Conservation (phyloP, 2,329 filamentous ascomycete species). For the Colletotrichum cordylinicola region DNA sequence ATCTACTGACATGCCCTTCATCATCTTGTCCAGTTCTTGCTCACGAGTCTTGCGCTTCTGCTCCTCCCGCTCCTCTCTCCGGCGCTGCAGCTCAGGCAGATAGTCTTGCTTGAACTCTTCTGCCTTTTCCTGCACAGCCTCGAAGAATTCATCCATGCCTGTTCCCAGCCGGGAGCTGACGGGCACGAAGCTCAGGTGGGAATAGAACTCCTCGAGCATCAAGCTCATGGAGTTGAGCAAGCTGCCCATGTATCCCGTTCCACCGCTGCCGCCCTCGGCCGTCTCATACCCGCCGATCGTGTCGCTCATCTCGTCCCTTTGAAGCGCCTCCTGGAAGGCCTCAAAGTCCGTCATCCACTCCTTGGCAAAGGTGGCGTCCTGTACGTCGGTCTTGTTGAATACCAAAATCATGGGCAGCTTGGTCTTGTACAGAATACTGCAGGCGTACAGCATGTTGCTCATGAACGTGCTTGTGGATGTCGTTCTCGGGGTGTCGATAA, state of each 20-base stretch:
- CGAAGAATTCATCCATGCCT: slow-evolving; percentile 93
- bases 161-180: slow-evolving; percentile 93
- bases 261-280: slow-evolving; percentile 62
- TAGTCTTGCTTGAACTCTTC: slow-evolving; percentile 91
- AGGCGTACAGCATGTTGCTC: slow-evolving; percentile 99
- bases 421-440: slow-evolving; percentile 98
- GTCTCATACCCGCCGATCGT: slow-evolving; percentile 77
- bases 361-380: slow-evolving; percentile 88
- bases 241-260: slow-evolving; percentile 95
- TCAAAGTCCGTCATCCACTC: slow-evolving; percentile 99
- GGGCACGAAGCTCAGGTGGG: slow-evolving; percentile 88
- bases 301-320: slow-evolving; percentile 79
- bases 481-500: slow-evolving; percentile 95
- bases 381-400: slow-evolving; percentile 98
- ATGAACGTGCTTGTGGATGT: slow-evolving; percentile 96
- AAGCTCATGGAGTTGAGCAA: slow-evolving; percentile 97
- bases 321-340: slow-evolving; percentile 86
- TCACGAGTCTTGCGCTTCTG: slow-evolving; percentile 75
- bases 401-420: slow-evolving; percentile 98
- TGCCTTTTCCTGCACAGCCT: slow-evolving; percentile 84
- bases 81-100: slow-evolving; percentile 85
- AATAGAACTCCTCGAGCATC: slow-evolving; percentile 97
- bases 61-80: slow-evolving; percentile 76
- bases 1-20: slow-evolving; percentile 82
- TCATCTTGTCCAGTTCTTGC: slow-evolving; percentile 87